Conservation (phyloP, 2,329 filamentous ascomycete species). For the Cercospora sojina region DNA sequence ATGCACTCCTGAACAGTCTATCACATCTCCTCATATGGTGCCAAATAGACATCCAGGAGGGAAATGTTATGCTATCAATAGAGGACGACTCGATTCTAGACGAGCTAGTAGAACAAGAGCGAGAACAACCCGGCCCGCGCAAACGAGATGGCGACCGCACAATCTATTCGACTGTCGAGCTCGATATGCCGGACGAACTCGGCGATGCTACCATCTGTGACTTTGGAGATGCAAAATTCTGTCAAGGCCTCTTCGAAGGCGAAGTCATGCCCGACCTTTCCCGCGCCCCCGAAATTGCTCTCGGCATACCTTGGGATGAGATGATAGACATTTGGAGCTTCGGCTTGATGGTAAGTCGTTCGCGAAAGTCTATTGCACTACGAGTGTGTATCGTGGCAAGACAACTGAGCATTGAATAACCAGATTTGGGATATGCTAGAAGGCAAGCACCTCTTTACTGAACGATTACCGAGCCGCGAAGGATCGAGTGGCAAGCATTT, state of each 20-base stretch:
- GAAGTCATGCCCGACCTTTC: constrained; percentile 31
- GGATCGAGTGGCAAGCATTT: constrained; percentile 13
- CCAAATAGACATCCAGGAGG: constrained; percentile 4
- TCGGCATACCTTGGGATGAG: constrained; percentile 31
- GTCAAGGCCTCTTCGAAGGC: constrained; percentile 5
- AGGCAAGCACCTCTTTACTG: constrained; percentile 1
- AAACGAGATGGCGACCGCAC: background rate
- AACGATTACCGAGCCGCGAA: background rate
- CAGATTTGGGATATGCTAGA: constrained; percentile 1
- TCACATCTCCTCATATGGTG: too few species aligned
- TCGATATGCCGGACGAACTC: background rate
- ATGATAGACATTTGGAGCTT: constrained; percentile 35
- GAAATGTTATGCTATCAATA: constrained; percentile 9
- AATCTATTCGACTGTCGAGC: background rate
- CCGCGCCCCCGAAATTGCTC: constrained; percentile 35
- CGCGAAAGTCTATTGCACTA: background rate
- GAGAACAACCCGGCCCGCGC: background rate
- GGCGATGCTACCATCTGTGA: background rate
- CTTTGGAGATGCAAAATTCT: background rate
- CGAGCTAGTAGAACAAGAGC: background rate
- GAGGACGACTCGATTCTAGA: constrained; percentile 2
- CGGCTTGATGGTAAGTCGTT: constrained; percentile 20
- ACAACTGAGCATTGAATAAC: background rate
- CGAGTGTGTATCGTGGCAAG: background rate
- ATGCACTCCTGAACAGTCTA: background rate